Conservation (phyloP, 306 rosid genomes). For the Luffa acutangula region DNA sequence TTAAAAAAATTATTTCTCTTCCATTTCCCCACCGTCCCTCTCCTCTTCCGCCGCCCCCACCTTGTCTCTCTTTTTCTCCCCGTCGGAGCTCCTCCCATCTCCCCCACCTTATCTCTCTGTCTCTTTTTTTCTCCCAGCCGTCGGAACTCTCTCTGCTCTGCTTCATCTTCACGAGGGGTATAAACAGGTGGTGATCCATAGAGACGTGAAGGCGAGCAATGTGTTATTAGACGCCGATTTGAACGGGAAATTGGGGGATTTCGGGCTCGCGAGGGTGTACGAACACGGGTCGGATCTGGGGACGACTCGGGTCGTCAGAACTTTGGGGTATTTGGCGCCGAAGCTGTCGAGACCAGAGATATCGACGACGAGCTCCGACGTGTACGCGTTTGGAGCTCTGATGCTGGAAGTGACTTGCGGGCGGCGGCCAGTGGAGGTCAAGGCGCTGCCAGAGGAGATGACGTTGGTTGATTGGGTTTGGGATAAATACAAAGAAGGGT, state of each 20-base stretch:
- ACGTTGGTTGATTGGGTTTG: constrained; percentile 53
- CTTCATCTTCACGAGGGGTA: constrained; percentile 10
- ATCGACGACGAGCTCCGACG: constrained; percentile 40
- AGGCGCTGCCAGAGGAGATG: constrained; percentile 35
- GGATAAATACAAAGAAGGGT: constrained; percentile 36
- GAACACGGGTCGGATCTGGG: constrained; percentile 50
- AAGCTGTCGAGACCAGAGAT: constrained; percentile 46
- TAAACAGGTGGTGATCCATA: constrained; percentile 27
- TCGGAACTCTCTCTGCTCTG: constrained; percentile 29
- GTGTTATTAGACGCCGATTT: constrained; percentile 19
- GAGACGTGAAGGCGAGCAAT: constrained; percentile 32
- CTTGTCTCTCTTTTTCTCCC: too few species aligned
- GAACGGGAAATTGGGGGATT: constrained; percentile 23
- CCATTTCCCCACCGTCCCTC: too few species aligned
- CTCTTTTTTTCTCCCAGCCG: too few species aligned
- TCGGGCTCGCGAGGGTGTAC: constrained; percentile 40
- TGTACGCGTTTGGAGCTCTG: constrained; percentile 45
- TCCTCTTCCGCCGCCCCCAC: too few species aligned
- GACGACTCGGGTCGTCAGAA: constrained; percentile 50
- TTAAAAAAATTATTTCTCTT: too few species aligned
- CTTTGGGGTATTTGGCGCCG: constrained; percentile 52
- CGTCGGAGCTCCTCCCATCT: too few species aligned
- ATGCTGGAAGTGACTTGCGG: constrained; percentile 44
- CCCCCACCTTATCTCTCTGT: too few species aligned
- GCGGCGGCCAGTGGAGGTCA: constrained; percentile 41